phyloP scores from a whole-genome alignment of 2,329 filamentous ascomycete genomes.

The Ceratocystis alfenasii region DNA sequence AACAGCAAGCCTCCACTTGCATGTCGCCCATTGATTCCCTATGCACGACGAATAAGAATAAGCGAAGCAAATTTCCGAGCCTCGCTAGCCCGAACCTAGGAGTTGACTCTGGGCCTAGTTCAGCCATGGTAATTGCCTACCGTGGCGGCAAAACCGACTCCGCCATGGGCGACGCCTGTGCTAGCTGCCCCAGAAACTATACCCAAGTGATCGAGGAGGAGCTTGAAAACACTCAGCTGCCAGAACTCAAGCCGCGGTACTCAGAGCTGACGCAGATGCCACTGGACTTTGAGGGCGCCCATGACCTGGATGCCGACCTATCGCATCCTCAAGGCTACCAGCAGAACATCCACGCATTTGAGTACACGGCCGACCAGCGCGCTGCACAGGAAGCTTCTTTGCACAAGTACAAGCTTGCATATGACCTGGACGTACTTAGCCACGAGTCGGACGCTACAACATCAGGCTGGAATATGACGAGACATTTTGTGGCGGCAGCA shows the following conservation, averaged over 20 bases:
- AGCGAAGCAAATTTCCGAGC: not conserved
- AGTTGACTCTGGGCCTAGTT: not conserved
- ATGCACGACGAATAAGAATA: not conserved
- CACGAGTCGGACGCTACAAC: slow-evolving; percentile 41
- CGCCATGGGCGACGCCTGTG: not conserved
- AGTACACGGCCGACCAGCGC: slow-evolving; percentile 38
- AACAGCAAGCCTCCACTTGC: not conserved
- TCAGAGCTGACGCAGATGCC: not conserved
- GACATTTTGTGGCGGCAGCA: slow-evolving; percentile 41
- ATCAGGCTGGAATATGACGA: slow-evolving; percentile 36
- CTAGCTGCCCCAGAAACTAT: not conserved
- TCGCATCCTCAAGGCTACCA: slow-evolving; percentile 45
- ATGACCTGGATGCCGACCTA: slow-evolving; percentile 33
- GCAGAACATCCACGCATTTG: slow-evolving; percentile 43
- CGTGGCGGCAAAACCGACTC: not conserved
- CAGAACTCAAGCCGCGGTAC: not conserved
- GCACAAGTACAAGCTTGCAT: slow-evolving; percentile 23
- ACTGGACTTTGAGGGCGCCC: slow-evolving; percentile 25
- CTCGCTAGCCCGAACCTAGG: not conserved
- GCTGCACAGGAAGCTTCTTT: slow-evolving; percentile 32
- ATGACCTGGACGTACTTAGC: slow-evolving; percentile 27
- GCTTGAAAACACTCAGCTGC: not conserved
- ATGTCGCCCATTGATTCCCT: not conserved
- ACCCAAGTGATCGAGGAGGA: not conserved
- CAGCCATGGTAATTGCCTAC: not conserved